A percentile compares a stretch with the other conserved stretches of the same genome.
phyloP scores from a whole-genome alignment of 371 early-diverging fungal species.

The Rhizopus delemar region DNA sequence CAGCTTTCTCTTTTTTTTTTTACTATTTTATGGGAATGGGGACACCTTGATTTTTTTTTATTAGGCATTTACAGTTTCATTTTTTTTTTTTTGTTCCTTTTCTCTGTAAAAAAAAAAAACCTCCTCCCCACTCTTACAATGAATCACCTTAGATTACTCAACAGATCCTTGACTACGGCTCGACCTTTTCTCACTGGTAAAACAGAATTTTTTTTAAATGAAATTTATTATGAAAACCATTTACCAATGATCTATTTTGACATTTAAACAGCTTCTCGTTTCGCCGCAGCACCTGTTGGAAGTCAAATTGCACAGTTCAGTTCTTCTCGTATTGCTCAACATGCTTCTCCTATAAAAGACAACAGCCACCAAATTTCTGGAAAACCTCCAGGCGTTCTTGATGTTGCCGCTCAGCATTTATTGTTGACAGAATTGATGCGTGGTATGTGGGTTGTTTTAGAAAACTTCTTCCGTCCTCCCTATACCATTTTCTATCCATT shows the following conservation, averaged over 20 bases:
- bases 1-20: neutral
- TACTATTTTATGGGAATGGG: too few species aligned
- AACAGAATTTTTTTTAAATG: neutral
- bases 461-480: slow-evolving; percentile 93
- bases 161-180: slow-evolving; percentile 14
- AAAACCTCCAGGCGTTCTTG: slow-evolving; percentile 57
- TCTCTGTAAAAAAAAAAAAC: neutral
- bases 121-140: slow-evolving; percentile 25
- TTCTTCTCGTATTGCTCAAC: slow-evolving; percentile 31
- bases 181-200: slow-evolving; percentile 17
- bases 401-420: slow-evolving; percentile 80
- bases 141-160: slow-evolving; percentile 25
- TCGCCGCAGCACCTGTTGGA: slow-evolving; percentile 39
- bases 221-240: neutral
- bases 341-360: slow-evolving; percentile 38
- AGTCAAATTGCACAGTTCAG: slow-evolving; percentile 45
- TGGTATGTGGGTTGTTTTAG: slow-evolving; percentile 90
- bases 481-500: slow-evolving; percentile 96
- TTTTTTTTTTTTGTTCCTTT: neutral
- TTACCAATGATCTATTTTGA: neutral
- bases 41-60: too few species aligned
- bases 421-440: slow-evolving; percentile 90
- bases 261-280: slow-evolving; percentile 30
- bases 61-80: neutral
- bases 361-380: slow-evolving; percentile 34